Base-by-base conservation (phyloP, 2,329 filamentous ascomycete genomes). In the Aureobasidium sp. region DNA sequence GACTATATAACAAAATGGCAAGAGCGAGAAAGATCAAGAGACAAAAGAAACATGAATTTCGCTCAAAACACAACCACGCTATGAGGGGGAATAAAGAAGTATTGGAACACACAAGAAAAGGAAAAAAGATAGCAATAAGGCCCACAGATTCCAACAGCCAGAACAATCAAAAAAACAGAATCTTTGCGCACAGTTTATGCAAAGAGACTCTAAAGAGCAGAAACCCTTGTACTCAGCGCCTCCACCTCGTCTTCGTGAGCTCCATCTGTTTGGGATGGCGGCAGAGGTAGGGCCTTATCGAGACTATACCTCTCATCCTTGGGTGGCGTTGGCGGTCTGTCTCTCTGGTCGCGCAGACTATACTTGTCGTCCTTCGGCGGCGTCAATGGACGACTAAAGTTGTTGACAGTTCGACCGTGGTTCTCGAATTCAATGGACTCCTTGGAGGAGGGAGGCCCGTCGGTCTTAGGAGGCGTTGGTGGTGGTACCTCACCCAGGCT, bases 311-410 rank as follows among this genome's bases (percentile, higher is more conserved):
- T 63, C 8, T 39, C 61, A 37, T 77, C 74, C 62, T 77, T 77
- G 5, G 75, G 75, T 20, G 75, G 75, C 24, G 75, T 77, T 0
- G 74, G 75, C 32, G 74, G 74, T 9, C 59, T 43, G 12, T 51
- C 41, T 12, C 48, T 29, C 32, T 62, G 36, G 36, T 65, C 65
- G 44, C 65, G 65, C 29, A 64, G 50, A n/a, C 68, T 69, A 27
- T 60, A 60, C 37, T 43, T 60, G 57, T 75, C 73, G 62, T 78
- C 71, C 59, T 73, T 79, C 0, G 77, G 77, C 13, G 77, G 77
- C n/a, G 77, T 79, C 2, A 76, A 75, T 32, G 77, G 77, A 36
- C 75, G 75, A n/a, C 60, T 64, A 13, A 68, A 67, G 20, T 68
- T 69, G 65, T 68, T 68, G 62, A 65, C 67, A 39, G 63, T 61